Evolutionary conservation across 164 flowering plant genomes (phyloP).

Genomic region (Vitis rupestris): DNA sequence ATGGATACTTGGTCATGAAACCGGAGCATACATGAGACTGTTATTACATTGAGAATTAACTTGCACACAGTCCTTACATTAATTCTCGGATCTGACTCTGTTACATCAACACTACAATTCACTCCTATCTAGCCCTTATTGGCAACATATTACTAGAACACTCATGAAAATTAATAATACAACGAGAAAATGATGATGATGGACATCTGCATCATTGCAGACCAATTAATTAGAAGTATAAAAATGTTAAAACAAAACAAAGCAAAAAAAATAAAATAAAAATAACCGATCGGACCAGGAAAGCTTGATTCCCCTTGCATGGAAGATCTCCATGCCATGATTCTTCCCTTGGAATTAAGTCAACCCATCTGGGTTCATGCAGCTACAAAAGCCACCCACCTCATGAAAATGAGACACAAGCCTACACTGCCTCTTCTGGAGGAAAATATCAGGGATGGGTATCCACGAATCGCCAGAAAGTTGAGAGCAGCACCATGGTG

Average conservation of each 20-base stretch:
- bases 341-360: conserved; percentile 4
- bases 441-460: not conserved
- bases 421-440: conserved; percentile 1
- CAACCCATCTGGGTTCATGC: not conserved
- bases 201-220: too few relatives aligned
- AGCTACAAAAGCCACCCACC: conserved; percentile 6
- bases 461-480: not conserved
- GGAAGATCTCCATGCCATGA: conserved; percentile 7
- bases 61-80: not conserved
- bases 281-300: conserved; percentile 40
- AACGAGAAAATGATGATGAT: too few relatives aligned
- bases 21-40: not conserved
- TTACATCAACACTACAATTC: conserved; percentile 1
- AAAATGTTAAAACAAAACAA: too few relatives aligned
- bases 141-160: not conserved
- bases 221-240: too few relatives aligned
- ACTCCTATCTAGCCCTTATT: not conserved
- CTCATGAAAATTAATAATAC: not conserved
- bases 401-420: conserved; percentile 5
- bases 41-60: not conserved
- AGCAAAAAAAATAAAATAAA: too few relatives aligned
- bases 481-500: conserved; percentile 10
- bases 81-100: not conserved
- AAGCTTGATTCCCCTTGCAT: conserved; percentile 41
- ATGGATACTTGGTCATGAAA: too few relatives aligned